Base-by-base conservation (phyloP, 2,329 filamentous ascomycete genomes). In the Aschersonia sp. region DNA sequence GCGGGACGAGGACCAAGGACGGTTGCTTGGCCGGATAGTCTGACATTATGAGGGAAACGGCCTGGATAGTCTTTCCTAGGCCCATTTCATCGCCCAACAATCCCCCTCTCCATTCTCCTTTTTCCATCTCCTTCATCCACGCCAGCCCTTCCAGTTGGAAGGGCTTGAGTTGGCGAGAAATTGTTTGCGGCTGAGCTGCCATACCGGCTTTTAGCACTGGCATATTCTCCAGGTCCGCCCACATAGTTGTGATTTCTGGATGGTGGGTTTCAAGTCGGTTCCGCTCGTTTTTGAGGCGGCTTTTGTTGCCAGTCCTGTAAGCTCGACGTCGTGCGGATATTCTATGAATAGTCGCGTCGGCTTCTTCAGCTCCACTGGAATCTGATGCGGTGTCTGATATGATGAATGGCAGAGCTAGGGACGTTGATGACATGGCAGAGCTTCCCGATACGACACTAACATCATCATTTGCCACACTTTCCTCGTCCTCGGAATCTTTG, bases 71-170 rank as follows among this genome's bases (percentile, higher is more conserved):
- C 70, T 98, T 98, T 45, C 92, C 92, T 68, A 98, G 85, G 5
- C 92, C 92, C 92, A 98, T 98, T 66, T 98, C 92, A 56, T 98
- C 92, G 50, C 92, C 92, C 2, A 98, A 75, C 2, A 98, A 72
- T 10, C 92, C 92, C 20, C 92, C 92, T 59, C 82, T 86, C 76
- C 89, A 97, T 40, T 84, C 68, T 0, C 80, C 84, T 65, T 85
- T 72, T 62, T 98, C 92, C 74, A 97, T 94, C 48, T 77, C 82
- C 51, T 77, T 80, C 88, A 98, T 94, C 92, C 92, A 98, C 46
- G 88, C 82, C 40, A 98, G 72, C 4, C 92, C 92, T 65, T 96
- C 85, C 4, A 95, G 80, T 60, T 98, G 92, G 61, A 97, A 98
- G 0, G 84, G 82, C 64, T 98, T 96, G 52, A 98, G 73, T 48